Evolutionary conservation across 1,284 basidiomycete species (phyloP), one percentile per base, ranked within the genome.

Genomic region (Papiliotrema fonsecae): DNA sequence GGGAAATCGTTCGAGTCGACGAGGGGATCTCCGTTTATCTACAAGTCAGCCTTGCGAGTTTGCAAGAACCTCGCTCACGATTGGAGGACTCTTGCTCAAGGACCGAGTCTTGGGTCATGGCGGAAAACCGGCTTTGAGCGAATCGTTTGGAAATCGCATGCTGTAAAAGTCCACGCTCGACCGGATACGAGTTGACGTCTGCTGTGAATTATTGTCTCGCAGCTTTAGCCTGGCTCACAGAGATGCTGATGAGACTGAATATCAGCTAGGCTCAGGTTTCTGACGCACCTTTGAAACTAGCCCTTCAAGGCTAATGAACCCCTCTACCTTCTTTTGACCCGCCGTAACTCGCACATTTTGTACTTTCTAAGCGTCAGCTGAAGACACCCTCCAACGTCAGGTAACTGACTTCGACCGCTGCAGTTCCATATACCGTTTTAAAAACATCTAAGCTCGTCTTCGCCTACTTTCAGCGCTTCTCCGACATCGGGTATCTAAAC

Each of bases 131-230:
- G 43, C 64, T 67, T 7, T 47, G 32, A 0, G 63, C 49, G 62
- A 93, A 93, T 19, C 76, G 73, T 22, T 72, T 72, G 47, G 89
- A 82, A 52, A 94, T 82, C 28, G 77, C 62, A 10, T 79, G 78
- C 65, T 88, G 85, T 10, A 94, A 71, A 32, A 87, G 85, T 57
- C 84, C 82, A 11, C 68, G 59, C 11, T 80, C 75, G 27, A 94
- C 69, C 2, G 83, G 83, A 61, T 88, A 86, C n/a, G 77, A 77
- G 69, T 96, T 94, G 65, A 94, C 77, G 64, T 87, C 90, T 93
- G 58, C 26, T 13, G n/a, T n/a, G 2, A 19, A 42, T 43, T n/a
- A 37, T 35, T 35, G 14, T 16, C 21, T 24, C 30, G 0, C 13
- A 45, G 44, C 21, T 19, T 37, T 32, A 26, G 25, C 42, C 49